These are phyloP conservation scores for Alliaria petiolata DNA, from an alignment of 345 rosid species.

Conservation along the genomic window DNA sequence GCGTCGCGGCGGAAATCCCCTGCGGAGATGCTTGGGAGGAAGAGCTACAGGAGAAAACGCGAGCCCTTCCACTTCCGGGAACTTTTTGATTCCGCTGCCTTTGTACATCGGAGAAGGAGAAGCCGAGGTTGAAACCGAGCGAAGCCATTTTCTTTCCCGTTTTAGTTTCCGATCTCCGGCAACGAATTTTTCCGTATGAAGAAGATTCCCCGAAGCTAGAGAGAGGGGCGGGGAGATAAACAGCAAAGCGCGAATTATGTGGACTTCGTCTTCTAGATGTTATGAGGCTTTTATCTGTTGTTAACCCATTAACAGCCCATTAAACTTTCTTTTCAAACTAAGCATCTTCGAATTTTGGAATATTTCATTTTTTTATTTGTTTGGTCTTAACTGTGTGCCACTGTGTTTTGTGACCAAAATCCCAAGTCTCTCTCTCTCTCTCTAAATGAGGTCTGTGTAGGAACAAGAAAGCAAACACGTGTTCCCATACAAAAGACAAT, in stretches of 20 bases:
- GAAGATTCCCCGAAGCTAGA: background rate
- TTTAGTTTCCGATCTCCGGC: slow-evolving; percentile 21
- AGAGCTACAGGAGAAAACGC: slow-evolving; percentile 25
- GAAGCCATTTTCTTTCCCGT: too few relatives aligned
- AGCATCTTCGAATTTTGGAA: background rate
- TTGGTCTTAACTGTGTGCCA: too few relatives aligned
- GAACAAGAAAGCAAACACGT: background rate
- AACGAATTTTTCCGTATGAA: background rate
- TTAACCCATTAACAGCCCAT: slow-evolving; percentile 23
- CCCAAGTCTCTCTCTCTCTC: too few relatives aligned
- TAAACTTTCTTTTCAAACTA: background rate
- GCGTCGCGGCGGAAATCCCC: slow-evolving; percentile 25
- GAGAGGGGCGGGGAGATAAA: background rate
- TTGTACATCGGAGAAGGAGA: slow-evolving; percentile 22
- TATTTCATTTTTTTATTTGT: background rate
- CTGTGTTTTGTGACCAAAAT: too few relatives aligned
- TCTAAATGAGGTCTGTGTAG: too few relatives aligned
- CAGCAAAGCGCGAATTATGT: background rate
- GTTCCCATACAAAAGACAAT: slow-evolving; percentile 1
- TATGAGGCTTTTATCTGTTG: slow-evolving; percentile 4
- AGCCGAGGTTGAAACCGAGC: slow-evolving; percentile 32
- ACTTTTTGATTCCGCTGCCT: background rate
- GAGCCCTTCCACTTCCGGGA: slow-evolving; percentile 9
- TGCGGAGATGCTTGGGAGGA: slow-evolving; percentile 28
- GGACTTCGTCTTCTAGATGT: background rate